Percentiles rank a stretch among this genome's conserved stretches.
Evolutionary conservation across 163 green algal species (phyloP).

Genomic region (Prototheca cutis): DNA sequence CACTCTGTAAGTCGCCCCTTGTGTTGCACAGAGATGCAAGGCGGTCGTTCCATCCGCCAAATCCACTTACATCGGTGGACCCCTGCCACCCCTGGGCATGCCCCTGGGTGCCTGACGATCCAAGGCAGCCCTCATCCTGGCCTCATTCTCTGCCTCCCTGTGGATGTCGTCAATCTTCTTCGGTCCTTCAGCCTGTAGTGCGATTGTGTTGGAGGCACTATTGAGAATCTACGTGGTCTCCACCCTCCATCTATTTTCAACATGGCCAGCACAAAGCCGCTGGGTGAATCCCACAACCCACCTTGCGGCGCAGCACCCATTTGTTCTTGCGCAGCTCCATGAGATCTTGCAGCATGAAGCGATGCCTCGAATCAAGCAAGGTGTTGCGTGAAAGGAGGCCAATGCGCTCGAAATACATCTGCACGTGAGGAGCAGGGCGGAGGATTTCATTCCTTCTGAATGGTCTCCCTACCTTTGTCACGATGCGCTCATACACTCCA

Average conservation of each 20-base stretch:
- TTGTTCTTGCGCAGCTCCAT: slow-evolving; percentile 62
- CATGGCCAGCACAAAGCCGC: too few relatives aligned
- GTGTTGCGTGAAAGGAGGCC: slow-evolving; percentile 40
- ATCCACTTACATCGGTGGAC: slow-evolving; percentile 3
- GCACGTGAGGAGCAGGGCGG: slow-evolving; percentile 35
- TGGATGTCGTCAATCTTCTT: slow-evolving; percentile 95
- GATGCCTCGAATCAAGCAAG: slow-evolving; percentile 65
- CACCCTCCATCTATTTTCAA: too few relatives aligned
- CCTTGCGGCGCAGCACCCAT: slow-evolving; percentile 77
- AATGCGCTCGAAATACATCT: slow-evolving; percentile 88
- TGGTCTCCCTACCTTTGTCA: too few relatives aligned
- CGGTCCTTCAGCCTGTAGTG: slow-evolving; percentile 66
- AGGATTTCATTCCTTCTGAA: too few relatives aligned
- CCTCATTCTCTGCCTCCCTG: slow-evolving; percentile 39
- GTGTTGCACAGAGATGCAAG: too few relatives aligned
- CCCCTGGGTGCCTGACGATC: background rate
- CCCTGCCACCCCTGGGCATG: background rate
- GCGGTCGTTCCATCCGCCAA: background rate
- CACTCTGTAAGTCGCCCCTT: too few relatives aligned
- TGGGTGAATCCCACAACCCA: too few relatives aligned
- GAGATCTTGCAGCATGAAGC: slow-evolving; percentile 81
- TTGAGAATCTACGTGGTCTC: too few relatives aligned
- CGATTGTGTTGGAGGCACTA: too few relatives aligned
- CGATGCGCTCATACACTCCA: too few relatives aligned
- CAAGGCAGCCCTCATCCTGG: background rate